Evolutionary conservation across 2,329 filamentous ascomycete species (phyloP), one percentile per base, ranked within the genome.

Genomic region (Pseudonectria buxi): DNA sequence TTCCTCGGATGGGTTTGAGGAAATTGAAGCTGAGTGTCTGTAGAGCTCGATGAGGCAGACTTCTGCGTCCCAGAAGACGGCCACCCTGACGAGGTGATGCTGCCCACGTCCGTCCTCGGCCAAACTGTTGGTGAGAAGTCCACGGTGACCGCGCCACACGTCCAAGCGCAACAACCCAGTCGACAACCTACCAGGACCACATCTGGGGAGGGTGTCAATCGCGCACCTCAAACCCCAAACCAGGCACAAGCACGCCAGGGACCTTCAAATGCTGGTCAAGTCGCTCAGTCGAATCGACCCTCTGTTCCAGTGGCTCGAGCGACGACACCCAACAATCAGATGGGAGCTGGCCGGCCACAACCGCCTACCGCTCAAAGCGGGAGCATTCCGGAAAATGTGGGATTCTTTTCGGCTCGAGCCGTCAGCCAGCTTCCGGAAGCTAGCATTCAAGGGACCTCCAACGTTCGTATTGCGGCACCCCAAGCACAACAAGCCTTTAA

Each of bases 21-120:
- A 61, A 44, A 51, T 60, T 40, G 52, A 61, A 47, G 50, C 56
- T 62, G 51, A 62, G 56, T 43, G 44, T 49, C 36, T 56, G 62
- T 72, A 70, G 77, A 86, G 40, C 82, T 88, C 54, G 83, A 87
- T 50, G 82, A 86, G 59, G 81, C 76, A 33, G 84, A 88, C 56
- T 87, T 89, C 53, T 78, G 74, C 32, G 80, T 83, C 7, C 64
- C 72, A 9, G 72, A 84, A 43, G 76, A 82, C 18, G 81, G 74
- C 14, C 81, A 88, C 51, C 83, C 84, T 4, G 85, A 92, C 55
- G 86, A 90, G 55, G 71, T 90, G n/a, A 62, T 73, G 22, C 59
- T 89, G 10, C 62, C 71, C 12, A 49, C 47, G 37, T 43, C 47
- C 32, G 39, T 47, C 25, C 28, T 39, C 30, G 38, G 47, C 26